Percentiles rank a stretch among this genome's conserved stretches.
Evolutionary conservation across 345 rosid species (phyloP).

Genomic region (Punica granatum): DNA sequence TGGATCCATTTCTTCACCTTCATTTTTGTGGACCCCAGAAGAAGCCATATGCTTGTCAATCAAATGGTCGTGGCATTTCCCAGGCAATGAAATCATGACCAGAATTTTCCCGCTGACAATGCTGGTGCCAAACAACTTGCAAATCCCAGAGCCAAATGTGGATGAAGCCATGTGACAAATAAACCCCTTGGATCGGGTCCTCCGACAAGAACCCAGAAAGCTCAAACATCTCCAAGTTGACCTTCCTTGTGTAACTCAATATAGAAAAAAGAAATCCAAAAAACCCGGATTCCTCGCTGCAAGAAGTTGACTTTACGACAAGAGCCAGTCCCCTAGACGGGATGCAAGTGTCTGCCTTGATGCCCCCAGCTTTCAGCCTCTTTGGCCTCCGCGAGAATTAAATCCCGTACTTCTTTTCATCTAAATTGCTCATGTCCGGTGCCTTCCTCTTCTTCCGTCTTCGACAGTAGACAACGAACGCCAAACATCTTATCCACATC

Average conservation of each 20-base stretch:
- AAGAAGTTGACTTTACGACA: slow-evolving; percentile 24
- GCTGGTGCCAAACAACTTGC: slow-evolving; percentile 48
- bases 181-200: no score
- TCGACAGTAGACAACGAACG: slow-evolving; percentile 47
- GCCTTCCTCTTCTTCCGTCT: slow-evolving; percentile 60
- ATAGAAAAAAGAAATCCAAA: slow-evolving; percentile 35
- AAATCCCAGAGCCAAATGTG: no score
- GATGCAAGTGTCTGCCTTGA: no score
- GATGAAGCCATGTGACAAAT: slow-evolving; percentile 44
- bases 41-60: slow-evolving; percentile 18
- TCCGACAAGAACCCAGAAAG: no score
- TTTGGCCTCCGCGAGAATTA: no score
- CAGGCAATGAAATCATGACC: slow-evolving; percentile 46
- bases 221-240: no score
- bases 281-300: slow-evolving; percentile 23
- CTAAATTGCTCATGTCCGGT: slow-evolving; percentile 7
- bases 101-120: slow-evolving; percentile 89
- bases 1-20: slow-evolving; percentile 26
- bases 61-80: slow-evolving; percentile 29
- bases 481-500: slow-evolving; percentile 50
- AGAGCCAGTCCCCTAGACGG: no score
- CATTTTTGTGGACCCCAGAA: slow-evolving; percentile 24
- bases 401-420: slow-evolving; percentile 35
- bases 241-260: no score
- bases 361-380: no score